Percentiles rank a stretch among this genome's conserved stretches.
Conservation (phyloP, 148 eudicot genomes). For the Tetragonia tetragonoides region DNA sequence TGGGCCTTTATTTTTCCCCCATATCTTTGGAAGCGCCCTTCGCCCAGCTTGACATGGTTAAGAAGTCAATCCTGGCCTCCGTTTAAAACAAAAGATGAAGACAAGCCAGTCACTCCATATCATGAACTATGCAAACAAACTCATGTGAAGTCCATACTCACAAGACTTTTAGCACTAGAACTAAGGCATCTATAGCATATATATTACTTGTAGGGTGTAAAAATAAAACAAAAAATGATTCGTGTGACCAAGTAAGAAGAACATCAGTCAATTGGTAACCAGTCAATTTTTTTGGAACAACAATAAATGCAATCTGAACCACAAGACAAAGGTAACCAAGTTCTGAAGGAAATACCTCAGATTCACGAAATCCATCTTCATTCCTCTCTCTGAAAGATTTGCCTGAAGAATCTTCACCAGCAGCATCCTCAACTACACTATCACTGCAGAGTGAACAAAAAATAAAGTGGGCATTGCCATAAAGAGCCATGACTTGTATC, state of each 20-base stretch:
- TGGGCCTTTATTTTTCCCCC: too few relatives aligned
- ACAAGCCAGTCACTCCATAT: too few relatives aligned
- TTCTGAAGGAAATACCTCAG: slow-evolving; percentile 56
- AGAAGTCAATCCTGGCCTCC: too few relatives aligned
- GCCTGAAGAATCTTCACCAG: slow-evolving; percentile 52
- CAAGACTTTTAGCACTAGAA: background rate
- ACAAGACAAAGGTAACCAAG: background rate
- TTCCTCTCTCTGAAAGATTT: slow-evolving; percentile 63
- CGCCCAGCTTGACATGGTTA: too few relatives aligned
- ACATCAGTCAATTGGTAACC: background rate
- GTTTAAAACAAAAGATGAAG: too few relatives aligned
- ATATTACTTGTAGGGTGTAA: too few relatives aligned
- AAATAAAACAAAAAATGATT: background rate
- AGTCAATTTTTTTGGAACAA: background rate
- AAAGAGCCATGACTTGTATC: slow-evolving; percentile 1
- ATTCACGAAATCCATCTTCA: slow-evolving; percentile 60
- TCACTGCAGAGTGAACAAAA: slow-evolving; percentile 47
- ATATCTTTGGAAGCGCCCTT: too few relatives aligned
- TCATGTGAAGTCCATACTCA: too few relatives aligned
- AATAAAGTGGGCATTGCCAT: slow-evolving; percentile 2
- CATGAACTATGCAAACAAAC: too few relatives aligned
- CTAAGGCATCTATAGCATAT: background rate
- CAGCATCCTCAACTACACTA: slow-evolving; percentile 82
- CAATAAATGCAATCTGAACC: background rate
- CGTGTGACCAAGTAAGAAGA: background rate